Conservation (phyloP, 768 basidiomycete species). For the Crepidotus variabilis region DNA sequence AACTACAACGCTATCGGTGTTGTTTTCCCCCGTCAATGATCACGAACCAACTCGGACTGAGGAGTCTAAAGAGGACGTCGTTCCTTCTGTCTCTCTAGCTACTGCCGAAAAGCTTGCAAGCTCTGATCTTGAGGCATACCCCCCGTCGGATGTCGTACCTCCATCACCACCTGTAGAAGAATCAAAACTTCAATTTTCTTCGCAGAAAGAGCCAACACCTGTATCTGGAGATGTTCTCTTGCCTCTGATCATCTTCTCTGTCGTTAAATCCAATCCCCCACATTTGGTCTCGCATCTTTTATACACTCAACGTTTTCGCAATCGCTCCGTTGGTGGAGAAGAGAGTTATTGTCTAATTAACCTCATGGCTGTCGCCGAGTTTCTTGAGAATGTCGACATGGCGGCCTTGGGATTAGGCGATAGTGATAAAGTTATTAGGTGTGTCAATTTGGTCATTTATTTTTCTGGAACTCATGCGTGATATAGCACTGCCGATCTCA, state of each 20-base stretch:
- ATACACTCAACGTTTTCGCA: slow-evolving; percentile 57
- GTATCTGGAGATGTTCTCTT: slow-evolving; percentile 88
- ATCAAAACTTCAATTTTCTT: slow-evolving; percentile 15
- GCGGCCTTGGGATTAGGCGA: slow-evolving; percentile 59
- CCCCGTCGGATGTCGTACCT: slow-evolving; percentile 11
- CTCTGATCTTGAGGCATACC: not conserved
- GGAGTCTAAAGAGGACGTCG: too few relatives aligned
- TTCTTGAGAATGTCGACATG: slow-evolving; percentile 91
- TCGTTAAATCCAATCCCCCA: slow-evolving; percentile 89
- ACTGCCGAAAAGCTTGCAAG: too few relatives aligned
- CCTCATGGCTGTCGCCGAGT: slow-evolving; percentile 92
- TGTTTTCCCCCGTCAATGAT: not conserved
- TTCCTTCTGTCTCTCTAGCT: too few relatives aligned
- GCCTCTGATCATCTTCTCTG: slow-evolving; percentile 89
- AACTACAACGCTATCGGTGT: not conserved
- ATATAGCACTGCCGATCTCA: slow-evolving; percentile 71
- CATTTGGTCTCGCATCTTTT: slow-evolving; percentile 72
- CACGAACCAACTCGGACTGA: not conserved
- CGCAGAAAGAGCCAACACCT: slow-evolving; percentile 36
- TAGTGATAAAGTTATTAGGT: slow-evolving; percentile 57
- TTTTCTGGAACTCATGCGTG: not conserved
- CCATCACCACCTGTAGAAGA: slow-evolving; percentile 11
- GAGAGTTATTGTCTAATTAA: slow-evolving; percentile 93
- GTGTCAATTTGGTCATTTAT: slow-evolving; percentile 7
- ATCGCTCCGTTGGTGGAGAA: slow-evolving; percentile 66